Conservation (phyloP, 2,329 filamentous ascomycete genomes). For the Byssoonygena ceratinophila region DNA sequence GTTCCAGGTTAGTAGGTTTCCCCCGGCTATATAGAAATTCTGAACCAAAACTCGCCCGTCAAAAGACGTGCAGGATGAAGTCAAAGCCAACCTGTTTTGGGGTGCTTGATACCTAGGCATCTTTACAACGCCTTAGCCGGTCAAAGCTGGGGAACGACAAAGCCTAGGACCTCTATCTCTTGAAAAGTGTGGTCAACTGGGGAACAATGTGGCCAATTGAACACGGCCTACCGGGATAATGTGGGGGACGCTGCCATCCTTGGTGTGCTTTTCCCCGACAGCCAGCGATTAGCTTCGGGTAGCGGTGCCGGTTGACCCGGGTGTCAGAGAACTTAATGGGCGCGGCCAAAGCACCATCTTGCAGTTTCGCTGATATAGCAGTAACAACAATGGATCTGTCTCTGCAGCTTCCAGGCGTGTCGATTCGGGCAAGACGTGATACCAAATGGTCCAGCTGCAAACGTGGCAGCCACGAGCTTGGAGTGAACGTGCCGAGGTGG, state of each 20-base stretch:
- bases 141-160: neutral
- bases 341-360: neutral
- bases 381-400: neutral
- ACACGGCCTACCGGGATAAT: neutral
- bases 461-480: neutral
- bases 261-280: conserved; percentile 1
- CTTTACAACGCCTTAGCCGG: neutral
- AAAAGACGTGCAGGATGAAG: no score
- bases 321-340: neutral
- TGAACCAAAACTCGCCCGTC: no score
- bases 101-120: neutral
- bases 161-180: neutral
- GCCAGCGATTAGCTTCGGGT: neutral
- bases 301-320: conserved; percentile 9
- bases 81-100: neutral
- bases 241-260: neutral
- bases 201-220: neutral
- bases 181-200: no score
- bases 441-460: neutral
- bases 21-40: neutral
- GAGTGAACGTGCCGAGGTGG: neutral
- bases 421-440: neutral
- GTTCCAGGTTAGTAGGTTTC: no score
- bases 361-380: neutral
- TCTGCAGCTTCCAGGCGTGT: neutral